Base-by-base conservation (phyloP, 495 filamentous ascomycete species). In the Neurospora terricola region DNA sequence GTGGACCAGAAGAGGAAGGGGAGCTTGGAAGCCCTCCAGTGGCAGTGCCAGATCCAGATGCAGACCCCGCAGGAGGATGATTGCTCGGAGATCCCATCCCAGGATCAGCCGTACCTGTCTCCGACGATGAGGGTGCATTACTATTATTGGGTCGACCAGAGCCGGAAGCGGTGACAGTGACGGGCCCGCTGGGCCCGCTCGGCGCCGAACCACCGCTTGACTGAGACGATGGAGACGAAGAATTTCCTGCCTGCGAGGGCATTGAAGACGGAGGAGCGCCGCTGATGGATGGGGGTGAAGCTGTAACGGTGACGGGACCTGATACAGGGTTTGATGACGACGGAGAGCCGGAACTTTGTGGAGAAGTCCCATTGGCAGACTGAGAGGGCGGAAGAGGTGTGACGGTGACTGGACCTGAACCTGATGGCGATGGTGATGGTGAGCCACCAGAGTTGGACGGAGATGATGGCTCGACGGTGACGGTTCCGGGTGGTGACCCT, bases 121-220 rank as follows among this genome's bases (percentile, higher is more conserved):
- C 27, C 14, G 14, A 34, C 2, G 27, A 36, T 30, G 54, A 5
- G 12, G 54, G 54, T 14, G 27, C 27, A 30, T 62, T 16, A 1
- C 54, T 62, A 62, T 16, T 30, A 30, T 23, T 62, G 54, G 54
- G 54, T 16, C 54, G 23, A 62, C 54, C 54, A 6, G 54, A 4
- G 5, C 11, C 62, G 30, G 74, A 71, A 43, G 72, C 69, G 11
- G 74, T 75, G 27, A 75, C 48, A 30, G 72, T 71, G n/a, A 73
- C 48, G n/a, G 38, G 36, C 27, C 69, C 66, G 2, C 21, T 59
- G 0, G 48, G 18, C 9, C 68, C 68, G 12, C 54, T 62, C 2
- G 27, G 27, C 27, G 54, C 54, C 27, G 11, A 62, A 34, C 23
- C 54, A 11, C 27, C 14, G 14, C 54, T 62, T 34, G 27, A 62